Evolutionary conservation across 2,329 filamentous ascomycete genomes (phyloP), one percentile per base, ranked within the genome.

Genomic region (Colletotrichum sublineola): DNA sequence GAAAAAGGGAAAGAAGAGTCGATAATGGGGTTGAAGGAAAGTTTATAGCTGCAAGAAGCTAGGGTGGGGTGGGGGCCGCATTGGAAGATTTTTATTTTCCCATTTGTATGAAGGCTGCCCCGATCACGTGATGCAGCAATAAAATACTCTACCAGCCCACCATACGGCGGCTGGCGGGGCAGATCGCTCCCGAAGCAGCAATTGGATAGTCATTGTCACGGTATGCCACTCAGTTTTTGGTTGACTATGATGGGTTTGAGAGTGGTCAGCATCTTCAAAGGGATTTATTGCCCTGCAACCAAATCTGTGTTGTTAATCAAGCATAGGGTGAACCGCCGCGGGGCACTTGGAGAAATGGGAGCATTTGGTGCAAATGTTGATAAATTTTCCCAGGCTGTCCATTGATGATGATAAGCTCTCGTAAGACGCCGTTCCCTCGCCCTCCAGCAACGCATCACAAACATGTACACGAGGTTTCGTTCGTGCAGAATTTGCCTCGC

Each of bases 401-500:
- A 24, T 61, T 64, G 62, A 64, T 56, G 40, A 62, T 53, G 61
- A 48, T 67, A 14, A 18, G 14, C 38, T 58, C 63, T 69, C 52
- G 46, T 52, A 57, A 70, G 65, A 46, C 52, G 52, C 58, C 44
- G 33, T 46, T 46, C 31, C 52, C 44, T n/a, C 50, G 58, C 58
- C 65, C 57, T 38, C 33, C 55, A 52, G 58, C 53, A 40, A 50
- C 70, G 61, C 66, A 73, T 70, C 66, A 73, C 42, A 65, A 57
- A 48, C 46, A 63, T 44, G 38, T 57, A 70, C 66, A 73, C 66
- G 57, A 64, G 50, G 36, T n/a, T 64, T 55, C 58, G 55, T 70
- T 55, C 60, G 67, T 61, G 60, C 66, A 69, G 46, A 58, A 56
- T 40, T 46, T 50, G 70, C 60, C 66, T 69, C 66, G 70, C 70